Base-by-base conservation (phyloP, 2,329 filamentous ascomycete species). In the Colletotrichum magnum region DNA sequence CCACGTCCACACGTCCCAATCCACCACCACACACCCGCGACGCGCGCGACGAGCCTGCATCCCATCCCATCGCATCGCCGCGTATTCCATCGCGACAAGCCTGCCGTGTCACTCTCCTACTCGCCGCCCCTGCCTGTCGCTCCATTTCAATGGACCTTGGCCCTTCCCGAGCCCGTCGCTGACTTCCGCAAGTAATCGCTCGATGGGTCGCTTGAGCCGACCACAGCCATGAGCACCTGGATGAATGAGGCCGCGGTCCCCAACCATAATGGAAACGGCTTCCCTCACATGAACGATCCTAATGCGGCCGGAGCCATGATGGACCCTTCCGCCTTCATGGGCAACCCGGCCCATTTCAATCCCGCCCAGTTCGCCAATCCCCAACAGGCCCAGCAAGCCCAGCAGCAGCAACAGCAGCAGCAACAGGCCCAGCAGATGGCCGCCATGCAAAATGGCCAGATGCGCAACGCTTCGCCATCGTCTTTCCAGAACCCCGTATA, bases 401-500 rank as follows among this genome's bases (percentile, higher is more conserved):
- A 71, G 48, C 66, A 68, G 70, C 66, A 71, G 21, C 63, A 67
- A 43, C 64, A 73, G 62, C 70, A 71, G 39, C 61, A 72, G 41
- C 64, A 72, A 57, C 70, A 70, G 32, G 80, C 81, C 68, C 81
- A 81, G 70, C 87, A 88, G 78, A 86, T 89, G 81, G 81, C 84
- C 70, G 84, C 81, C 77, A 92, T 95, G 88, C 93, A 93, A 79
- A 96, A 95, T 84, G 92, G 93, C 82, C 89, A 87, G 76, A 92
- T 93, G 85, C 93, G 94, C 86, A 95, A 94, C 81, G 90, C 90
- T 70, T 95, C 94, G 62, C 93, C 93, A 52, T 69, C 66, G 28
- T 90, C 90, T 68, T 95, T 93, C 80, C 88, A 92, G 77, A 93
- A 93, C 77, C 89, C 92, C 70, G 88, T 89, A 76, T 97, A 95